phyloP scores from a whole-genome alignment of 108 stramenopile genomes.

The Conticribra weissflogii region DNA sequence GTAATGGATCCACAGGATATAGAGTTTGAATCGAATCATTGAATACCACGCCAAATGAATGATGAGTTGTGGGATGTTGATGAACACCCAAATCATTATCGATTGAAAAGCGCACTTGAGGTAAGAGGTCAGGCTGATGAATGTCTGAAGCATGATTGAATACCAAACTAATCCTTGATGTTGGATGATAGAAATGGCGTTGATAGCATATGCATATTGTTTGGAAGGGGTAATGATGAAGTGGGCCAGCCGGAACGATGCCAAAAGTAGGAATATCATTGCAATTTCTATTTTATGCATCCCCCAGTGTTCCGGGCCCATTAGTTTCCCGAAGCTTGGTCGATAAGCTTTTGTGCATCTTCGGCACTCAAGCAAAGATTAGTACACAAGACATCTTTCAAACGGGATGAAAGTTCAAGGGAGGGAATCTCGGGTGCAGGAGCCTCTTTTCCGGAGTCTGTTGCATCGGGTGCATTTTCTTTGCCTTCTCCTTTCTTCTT shows the following conservation, averaged over 20 bases:
- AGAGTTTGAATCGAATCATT: neutral
- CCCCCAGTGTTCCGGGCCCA: neutral
- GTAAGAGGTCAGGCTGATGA: too few species aligned
- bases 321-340: neutral
- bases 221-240: neutral
- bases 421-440: neutral
- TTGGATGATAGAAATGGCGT: neutral
- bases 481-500: neutral
- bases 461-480: neutral
- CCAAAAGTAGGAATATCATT: neutral
- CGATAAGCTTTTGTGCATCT: neutral
- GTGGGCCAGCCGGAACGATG: neutral
- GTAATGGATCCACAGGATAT: neutral
- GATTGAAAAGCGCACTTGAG: too few species aligned
- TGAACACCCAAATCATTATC: too few species aligned
- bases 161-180: neutral
- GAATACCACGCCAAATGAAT: too few species aligned
- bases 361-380: neutral
- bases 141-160: too few species aligned
- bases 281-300: neutral
- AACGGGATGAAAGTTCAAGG: neutral
- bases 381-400: neutral
- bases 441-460: too few species aligned
- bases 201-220: neutral
- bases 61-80: too few species aligned